Evolutionary conservation across 495 filamentous ascomycete species (phyloP).

Genomic region (Lasiosphaeria ovina): DNA sequence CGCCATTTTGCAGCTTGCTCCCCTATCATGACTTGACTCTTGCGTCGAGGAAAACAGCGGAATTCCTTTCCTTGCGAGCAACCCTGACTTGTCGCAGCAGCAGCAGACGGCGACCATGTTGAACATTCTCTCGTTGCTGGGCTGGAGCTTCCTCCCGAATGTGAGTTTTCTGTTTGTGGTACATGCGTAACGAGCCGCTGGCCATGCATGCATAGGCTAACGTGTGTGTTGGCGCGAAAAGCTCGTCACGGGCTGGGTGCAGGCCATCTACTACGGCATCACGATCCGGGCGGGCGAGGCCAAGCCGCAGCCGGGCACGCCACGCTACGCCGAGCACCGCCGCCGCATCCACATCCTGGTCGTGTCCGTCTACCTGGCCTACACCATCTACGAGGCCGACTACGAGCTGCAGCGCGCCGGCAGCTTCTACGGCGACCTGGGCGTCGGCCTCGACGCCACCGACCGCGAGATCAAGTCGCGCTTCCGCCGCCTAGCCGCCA

Average conservation of each 20-base stretch:
- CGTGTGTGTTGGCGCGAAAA: slow-evolving; percentile 27
- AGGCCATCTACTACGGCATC: slow-evolving; percentile 81
- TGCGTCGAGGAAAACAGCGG: too few relatives aligned
- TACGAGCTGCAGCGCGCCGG: slow-evolving; percentile 66
- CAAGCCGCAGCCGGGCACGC: slow-evolving; percentile 69
- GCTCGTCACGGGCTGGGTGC: slow-evolving; percentile 76
- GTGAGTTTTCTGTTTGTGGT: slow-evolving; percentile 43
- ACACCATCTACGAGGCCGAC: slow-evolving; percentile 93
- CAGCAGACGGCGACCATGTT: slow-evolving; percentile 24
- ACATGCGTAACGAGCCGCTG: slow-evolving; percentile 1
- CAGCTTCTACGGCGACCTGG: slow-evolving; percentile 75
- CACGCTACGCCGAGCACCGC: slow-evolving; percentile 67
- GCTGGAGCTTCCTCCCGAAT: slow-evolving; percentile 78
- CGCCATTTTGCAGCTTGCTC: too few relatives aligned
- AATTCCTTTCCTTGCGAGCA: neutral
- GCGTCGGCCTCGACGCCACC: slow-evolving; percentile 62
- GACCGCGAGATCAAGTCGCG: slow-evolving; percentile 78
- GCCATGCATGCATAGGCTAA: slow-evolving; percentile 3
- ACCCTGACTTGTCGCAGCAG: neutral
- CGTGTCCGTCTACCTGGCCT: slow-evolving; percentile 78
- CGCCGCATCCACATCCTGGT: slow-evolving; percentile 79
- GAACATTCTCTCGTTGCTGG: slow-evolving; percentile 66
- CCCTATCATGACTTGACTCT: too few relatives aligned
- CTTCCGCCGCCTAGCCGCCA: slow-evolving; percentile 80
- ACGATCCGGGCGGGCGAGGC: slow-evolving; percentile 89